These are phyloP conservation scores for Trichoderma gamsii DNA, from an alignment of 495 filamentous ascomycete genomes.

Conservation along the genomic window DNA sequence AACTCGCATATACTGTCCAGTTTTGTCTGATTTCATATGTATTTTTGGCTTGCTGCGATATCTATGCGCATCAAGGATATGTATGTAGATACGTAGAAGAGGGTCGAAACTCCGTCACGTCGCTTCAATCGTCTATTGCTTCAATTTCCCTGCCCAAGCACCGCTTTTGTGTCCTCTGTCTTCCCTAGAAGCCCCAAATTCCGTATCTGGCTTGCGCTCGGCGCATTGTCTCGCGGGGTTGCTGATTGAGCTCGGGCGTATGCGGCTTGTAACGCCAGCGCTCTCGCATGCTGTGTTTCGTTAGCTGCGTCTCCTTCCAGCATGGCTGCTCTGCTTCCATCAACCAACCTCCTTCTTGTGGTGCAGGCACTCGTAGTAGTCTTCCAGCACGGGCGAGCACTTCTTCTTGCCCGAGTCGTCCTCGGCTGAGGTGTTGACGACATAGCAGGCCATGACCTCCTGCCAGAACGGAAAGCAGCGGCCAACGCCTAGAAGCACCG, in stretches of 20 bases:
- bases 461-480: slow-evolving; percentile 99
- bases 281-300: slow-evolving; percentile 14
- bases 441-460: slow-evolving; percentile 83
- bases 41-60: slow-evolving; percentile 15
- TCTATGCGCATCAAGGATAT: slow-evolving; percentile 20
- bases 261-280: slow-evolving; percentile 60
- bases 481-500: slow-evolving; percentile 55
- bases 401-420: slow-evolving; percentile 76
- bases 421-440: slow-evolving; percentile 68
- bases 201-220: slow-evolving; percentile 68
- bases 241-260: slow-evolving; percentile 77
- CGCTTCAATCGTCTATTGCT: not conserved
- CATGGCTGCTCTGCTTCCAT: not conserved
- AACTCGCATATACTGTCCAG: not conserved
- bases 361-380: slow-evolving; percentile 98
- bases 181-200: slow-evolving; percentile 75
- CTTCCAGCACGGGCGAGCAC: slow-evolving; percentile 82
- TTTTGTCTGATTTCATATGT: not conserved
- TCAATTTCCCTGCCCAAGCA: slow-evolving; percentile 33
- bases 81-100: not conserved
- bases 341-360: slow-evolving; percentile 88
- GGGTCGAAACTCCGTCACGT: not conserved
- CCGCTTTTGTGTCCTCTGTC: slow-evolving; percentile 68
- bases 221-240: slow-evolving; percentile 68
- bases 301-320: slow-evolving; percentile 8